Evolutionary conservation across 192 early-diverging fungal species (phyloP), one percentile per base, ranked within the genome.

Genomic region (Backusella australiensis): DNA sequence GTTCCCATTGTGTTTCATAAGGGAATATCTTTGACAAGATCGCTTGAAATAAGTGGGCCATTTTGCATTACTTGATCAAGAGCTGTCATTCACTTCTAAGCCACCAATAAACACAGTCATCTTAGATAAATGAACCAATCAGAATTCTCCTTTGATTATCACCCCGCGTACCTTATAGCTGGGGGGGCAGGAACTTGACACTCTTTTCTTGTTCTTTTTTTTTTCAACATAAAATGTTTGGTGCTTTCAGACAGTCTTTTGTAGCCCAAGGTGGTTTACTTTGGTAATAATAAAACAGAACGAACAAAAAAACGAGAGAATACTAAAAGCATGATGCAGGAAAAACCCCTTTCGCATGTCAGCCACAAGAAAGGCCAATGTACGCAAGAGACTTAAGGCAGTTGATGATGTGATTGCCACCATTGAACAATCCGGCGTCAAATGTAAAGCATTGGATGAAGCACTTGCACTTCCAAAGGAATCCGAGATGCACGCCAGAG

Each of bases 281-380:
- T 5, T 88, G 87, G 92, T 87, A 85, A 11, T 41, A 34, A 32
- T n/a, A 11, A 49, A 19, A 34, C 0, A n/a, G 3, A 42, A n/a
- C 29, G 17, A 35, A 35, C 4, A 19, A 29, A 14, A 12, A 12
- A n/a, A 12, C 8, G 69, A n/a, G 38, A 71, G 17, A n/a, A 49
- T 44, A 49, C 26, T 46, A 41, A 71, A 15, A 26, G 32, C 7
- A 26, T 69, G 26, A 12, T 9, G 26, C 44, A 77, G 78, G 76
- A 77, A 80, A 44, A 82, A 78, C 81, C 88, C 80, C 76, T 92
- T 83, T 82, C 90, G 87, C 77, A 89, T 72, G 80, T 95, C 85
- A 90, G 87, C 85, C 80, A 95, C 94, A 15, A 89, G 93, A 71
- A 95, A 95, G 74, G 93, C 91, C 70, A 95, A 95, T 80, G 91